Evolutionary conservation across 1,139 yeast genomes (phyloP).

Genomic region (Protomyces macrosporus): DNA sequence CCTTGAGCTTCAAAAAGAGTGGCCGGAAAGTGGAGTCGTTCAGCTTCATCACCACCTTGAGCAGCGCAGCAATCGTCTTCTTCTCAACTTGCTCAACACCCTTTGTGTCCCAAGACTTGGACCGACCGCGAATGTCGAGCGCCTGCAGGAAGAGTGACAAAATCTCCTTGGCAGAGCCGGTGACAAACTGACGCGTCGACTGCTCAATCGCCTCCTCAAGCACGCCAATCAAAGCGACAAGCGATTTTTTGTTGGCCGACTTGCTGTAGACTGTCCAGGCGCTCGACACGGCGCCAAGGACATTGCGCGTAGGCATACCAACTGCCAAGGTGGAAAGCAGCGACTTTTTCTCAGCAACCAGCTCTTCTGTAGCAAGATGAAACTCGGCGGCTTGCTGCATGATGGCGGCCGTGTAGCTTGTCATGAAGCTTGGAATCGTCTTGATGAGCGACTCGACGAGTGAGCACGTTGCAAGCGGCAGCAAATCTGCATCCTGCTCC

Average conservation of each 20-base stretch:
- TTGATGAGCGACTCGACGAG: constrained; percentile 70
- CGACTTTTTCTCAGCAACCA: constrained; percentile 8
- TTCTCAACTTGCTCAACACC: constrained; percentile 78
- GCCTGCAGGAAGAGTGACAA: constrained; percentile 65
- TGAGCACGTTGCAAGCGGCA: constrained; percentile 52
- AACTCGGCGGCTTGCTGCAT: constrained; percentile 23
- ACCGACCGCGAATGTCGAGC: constrained; percentile 55
- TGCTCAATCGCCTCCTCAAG: constrained; percentile 26
- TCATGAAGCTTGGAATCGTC: constrained; percentile 80
- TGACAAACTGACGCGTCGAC: constrained; percentile 44
- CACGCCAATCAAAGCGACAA: constrained; percentile 24
- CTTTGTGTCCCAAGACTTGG: constrained; percentile 57
- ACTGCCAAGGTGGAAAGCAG: constrained; percentile 21
- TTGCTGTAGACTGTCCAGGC: constrained; percentile 25
- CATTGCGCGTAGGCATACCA: constrained; percentile 24
- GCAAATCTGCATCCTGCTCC: constrained; percentile 33
- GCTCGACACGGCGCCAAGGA: constrained; percentile 23
- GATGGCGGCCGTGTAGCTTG: constrained; percentile 52
- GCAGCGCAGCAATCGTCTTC: constrained; percentile 65
- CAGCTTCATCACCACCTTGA: constrained; percentile 76
- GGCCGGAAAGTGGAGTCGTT: constrained; percentile 94
- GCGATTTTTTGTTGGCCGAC: constrained; percentile 23
- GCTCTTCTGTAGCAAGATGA: constrained; percentile 21
- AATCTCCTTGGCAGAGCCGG: constrained; percentile 62
- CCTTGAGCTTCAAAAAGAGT: constrained; percentile 73